Evolutionary conservation across 768 basidiomycete genomes (phyloP).

Genomic region (Boletus rubescentipes): DNA sequence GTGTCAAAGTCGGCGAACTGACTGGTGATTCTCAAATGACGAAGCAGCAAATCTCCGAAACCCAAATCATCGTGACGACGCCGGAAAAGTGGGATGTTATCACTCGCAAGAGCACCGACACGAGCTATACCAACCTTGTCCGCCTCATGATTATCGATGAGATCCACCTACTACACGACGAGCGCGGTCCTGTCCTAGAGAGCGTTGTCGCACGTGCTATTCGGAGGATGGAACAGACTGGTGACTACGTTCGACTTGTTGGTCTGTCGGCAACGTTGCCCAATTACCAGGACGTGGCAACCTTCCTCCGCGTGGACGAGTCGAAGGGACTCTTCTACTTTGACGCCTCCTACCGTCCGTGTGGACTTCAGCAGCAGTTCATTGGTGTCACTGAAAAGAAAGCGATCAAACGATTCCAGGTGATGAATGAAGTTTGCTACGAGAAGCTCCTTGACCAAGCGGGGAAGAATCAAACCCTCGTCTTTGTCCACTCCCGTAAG

Average conservation of each 20-base stretch:
- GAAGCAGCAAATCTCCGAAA: conserved; percentile 94
- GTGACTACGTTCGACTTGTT: conserved; percentile 89
- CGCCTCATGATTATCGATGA: conserved; percentile 97
- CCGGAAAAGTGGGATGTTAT: conserved; percentile 99
- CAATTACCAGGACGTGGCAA: conserved; percentile 96
- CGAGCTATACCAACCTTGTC: conserved; percentile 94
- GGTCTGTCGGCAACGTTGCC: conserved; percentile 97
- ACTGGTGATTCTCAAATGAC: conserved; percentile 99
- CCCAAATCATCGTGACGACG: conserved; percentile 97
- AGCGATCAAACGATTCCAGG: conserved; percentile 96
- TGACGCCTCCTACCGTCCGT: conserved; percentile 91
- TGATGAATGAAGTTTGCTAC: conserved; percentile 99
- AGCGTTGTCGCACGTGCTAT: conserved; percentile 88
- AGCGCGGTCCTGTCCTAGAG: conserved; percentile 96
- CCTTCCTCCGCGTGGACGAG: conserved; percentile 93
- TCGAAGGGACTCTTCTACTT: conserved; percentile 96
- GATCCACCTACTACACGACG: conserved; percentile 96
- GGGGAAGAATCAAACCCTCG: conserved; percentile 86
- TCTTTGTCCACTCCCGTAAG: conserved; percentile 98
- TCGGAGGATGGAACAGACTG: conserved; percentile 90
- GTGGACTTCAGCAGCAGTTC: conserved; percentile 94
- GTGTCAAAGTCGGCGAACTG: conserved; percentile 89
- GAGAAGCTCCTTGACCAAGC: conserved; percentile 96
- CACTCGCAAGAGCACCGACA: conserved; percentile 96
- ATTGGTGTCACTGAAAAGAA: conserved; percentile 99